Conservation (phyloP, 2,329 filamentous ascomycete species). For the Phaeosphaeriaceae sp. region DNA sequence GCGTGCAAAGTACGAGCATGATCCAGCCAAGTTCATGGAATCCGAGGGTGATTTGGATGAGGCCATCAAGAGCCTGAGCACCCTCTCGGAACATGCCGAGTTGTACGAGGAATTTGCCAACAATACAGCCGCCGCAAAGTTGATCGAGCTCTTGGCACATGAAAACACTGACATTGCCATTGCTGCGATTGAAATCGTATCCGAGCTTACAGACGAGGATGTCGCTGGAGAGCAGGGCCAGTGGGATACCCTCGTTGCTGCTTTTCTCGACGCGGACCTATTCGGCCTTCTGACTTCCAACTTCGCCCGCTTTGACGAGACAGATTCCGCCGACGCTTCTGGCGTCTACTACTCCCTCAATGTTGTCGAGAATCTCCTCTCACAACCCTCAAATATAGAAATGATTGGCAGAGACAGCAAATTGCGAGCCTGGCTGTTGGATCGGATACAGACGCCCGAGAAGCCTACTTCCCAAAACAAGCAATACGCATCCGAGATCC, state of each 20-base stretch:
- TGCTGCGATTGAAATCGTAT: slow-evolving; percentile 84
- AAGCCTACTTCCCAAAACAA: slow-evolving; percentile 82
- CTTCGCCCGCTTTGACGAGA: slow-evolving; percentile 79
- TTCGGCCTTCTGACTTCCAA: slow-evolving; percentile 78
- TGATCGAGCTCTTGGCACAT: slow-evolving; percentile 85
- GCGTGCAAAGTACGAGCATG: slow-evolving; percentile 80
- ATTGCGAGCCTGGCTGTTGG: slow-evolving; percentile 78
- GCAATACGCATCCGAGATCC: slow-evolving; percentile 89
- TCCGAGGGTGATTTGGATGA: slow-evolving; percentile 89
- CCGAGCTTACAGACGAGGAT: slow-evolving; percentile 92
- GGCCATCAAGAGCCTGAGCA: slow-evolving; percentile 84
- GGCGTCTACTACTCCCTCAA: slow-evolving; percentile 86
- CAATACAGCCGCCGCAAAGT: slow-evolving; percentile 72
- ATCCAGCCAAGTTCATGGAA: slow-evolving; percentile 81
- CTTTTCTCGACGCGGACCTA: slow-evolving; percentile 69
- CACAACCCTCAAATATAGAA: slow-evolving; percentile 70
- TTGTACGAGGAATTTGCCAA: slow-evolving; percentile 82
- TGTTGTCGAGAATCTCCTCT: slow-evolving; percentile 85
- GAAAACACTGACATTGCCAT: slow-evolving; percentile 98
- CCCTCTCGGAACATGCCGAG: slow-evolving; percentile 84
- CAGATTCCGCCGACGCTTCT: slow-evolving; percentile 72
- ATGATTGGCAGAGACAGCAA: slow-evolving; percentile 72
- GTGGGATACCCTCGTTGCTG: slow-evolving; percentile 76
- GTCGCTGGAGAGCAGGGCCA: slow-evolving; percentile 80
- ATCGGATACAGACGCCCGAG: slow-evolving; percentile 74